Conservation (phyloP, 108 stramenopile genomes). For the Nitzschia sp. region DNA sequence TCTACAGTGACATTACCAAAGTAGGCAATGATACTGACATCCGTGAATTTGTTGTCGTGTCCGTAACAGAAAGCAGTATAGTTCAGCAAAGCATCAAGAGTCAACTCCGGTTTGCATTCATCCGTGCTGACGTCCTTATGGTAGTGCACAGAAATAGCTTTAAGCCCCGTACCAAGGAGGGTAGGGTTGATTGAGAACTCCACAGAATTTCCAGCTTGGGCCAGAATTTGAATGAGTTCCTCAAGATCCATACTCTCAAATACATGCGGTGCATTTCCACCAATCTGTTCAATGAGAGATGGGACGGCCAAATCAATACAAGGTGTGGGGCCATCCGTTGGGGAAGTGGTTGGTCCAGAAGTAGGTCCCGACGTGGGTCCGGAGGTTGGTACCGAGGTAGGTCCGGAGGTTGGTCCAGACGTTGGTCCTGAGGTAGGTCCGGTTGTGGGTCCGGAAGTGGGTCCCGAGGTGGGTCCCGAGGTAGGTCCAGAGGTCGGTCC, state of each 20-base stretch:
- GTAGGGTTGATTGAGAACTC: too few species aligned
- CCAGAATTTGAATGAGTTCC: too few species aligned
- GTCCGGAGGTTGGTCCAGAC: constrained; percentile 14
- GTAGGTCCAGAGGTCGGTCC: constrained; percentile 14
- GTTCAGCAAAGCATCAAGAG: background rate
- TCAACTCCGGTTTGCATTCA: background rate
- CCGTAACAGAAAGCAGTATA: constrained; percentile 10
- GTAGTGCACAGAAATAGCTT: constrained; percentile 6
- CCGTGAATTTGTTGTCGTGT: background rate
- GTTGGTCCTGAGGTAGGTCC: constrained; percentile 18
- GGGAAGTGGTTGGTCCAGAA: constrained; percentile 18
- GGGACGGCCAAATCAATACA: constrained; percentile 12
- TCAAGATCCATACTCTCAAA: too few species aligned
- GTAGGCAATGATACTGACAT: constrained; percentile 4
- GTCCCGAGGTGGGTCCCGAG: constrained; percentile 12
- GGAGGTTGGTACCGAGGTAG: constrained; percentile 6
- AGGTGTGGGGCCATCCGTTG: constrained; percentile 10
- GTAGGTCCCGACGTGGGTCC: constrained; percentile 29
- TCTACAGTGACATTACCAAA: background rate
- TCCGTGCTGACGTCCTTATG: constrained; percentile 1
- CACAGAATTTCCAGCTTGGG: too few species aligned
- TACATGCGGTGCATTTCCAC: too few species aligned
- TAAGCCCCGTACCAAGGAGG: too few species aligned
- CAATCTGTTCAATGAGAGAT: too few species aligned
- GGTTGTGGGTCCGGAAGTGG: constrained; percentile 9